Evolutionary conservation across 306 rosid genomes (phyloP).

Genomic region (Vigna mungo): DNA sequence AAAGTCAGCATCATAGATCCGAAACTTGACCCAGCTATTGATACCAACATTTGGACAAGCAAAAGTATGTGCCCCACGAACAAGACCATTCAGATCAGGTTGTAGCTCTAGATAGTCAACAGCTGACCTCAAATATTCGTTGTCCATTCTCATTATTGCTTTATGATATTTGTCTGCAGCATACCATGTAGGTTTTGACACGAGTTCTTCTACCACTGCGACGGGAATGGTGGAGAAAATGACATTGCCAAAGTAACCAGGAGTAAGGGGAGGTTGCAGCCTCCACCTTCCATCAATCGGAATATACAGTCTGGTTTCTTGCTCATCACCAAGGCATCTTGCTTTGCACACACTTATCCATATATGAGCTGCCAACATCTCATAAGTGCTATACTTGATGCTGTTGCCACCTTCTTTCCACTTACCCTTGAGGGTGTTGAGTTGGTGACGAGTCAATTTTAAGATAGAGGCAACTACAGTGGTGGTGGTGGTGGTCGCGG

Average conservation of each 20-base stretch:
- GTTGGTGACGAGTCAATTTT: constrained; percentile 64
- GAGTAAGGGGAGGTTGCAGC: constrained; percentile 78
- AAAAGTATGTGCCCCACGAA: constrained; percentile 79
- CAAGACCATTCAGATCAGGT: constrained; percentile 79
- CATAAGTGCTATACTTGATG: constrained; percentile 70
- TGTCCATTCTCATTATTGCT: constrained; percentile 67
- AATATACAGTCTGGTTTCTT: constrained; percentile 74
- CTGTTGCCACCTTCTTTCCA: constrained; percentile 73
- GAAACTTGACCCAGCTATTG: constrained; percentile 87
- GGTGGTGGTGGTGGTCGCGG: neutral
- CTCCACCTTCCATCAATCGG: constrained; percentile 89
- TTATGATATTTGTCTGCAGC: constrained; percentile 77
- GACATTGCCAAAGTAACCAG: constrained; percentile 85
- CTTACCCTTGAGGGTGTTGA: constrained; percentile 65
- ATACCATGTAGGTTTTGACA: constrained; percentile 76
- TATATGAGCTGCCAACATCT: constrained; percentile 82
- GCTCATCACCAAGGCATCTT: constrained; percentile 68
- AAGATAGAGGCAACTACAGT: constrained; percentile 53
- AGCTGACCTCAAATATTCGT: constrained; percentile 79
- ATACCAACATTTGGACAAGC: constrained; percentile 89
- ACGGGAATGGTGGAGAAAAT: constrained; percentile 80
- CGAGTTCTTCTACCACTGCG: constrained; percentile 69
- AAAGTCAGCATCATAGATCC: constrained; percentile 88
- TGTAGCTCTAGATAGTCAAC: constrained; percentile 84
- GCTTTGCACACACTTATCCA: constrained; percentile 79